Evolutionary conservation across 192 early-diverging fungal species (phyloP), one percentile per base, ranked within the genome.

Genomic region (Podila epicladia): DNA sequence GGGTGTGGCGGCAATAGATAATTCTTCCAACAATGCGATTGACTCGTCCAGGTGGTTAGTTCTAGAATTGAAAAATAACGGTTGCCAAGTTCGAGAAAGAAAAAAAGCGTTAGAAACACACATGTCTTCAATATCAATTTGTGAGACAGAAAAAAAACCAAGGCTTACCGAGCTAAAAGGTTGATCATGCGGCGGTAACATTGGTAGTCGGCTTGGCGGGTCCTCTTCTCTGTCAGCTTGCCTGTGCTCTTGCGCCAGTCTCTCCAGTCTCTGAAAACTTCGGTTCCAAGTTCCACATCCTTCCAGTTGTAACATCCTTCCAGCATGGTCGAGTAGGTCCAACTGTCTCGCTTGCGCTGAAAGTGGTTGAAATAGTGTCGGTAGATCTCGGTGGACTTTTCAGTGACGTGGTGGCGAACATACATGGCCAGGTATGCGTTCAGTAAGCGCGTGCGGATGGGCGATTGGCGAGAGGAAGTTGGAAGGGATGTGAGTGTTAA

Each of bases 241-340:
- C 63, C 82, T 20, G 68, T 74, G 9, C 73, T 69, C 58, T 82
- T 75, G 11, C 85, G 82, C 90, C 92, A 93, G 7, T 83, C 72
- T 62, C 91, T 83, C 82, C 87, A 92, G 60, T 93, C 89, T 59
- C 87, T 75, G 89, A 93, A 95, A 13, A 93, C 85, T 13, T 86
- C 87, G 77, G 89, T 90, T 13, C 90, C 89, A n/a, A 88, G 83
- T 15, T 89, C 84, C 12, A 87, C 73, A 63, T 89, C 77, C 60
- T 90, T 89, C 26, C 86, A 88, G n/a, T 87, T 69, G 60, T 89
- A 90, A 55, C 92, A 93, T 7, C 84, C 77, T 17, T 84, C 75
- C 17, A 95, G 84, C 65, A 89, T 82, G 24, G 76, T 80, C 32
- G 86, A 65, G 74, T 86, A 93, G 9, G 90, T 92, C 85, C 87